phyloP scores from a whole-genome alignment of 305 asterid genomes.

The Fraxinus xanthoxyloides region DNA sequence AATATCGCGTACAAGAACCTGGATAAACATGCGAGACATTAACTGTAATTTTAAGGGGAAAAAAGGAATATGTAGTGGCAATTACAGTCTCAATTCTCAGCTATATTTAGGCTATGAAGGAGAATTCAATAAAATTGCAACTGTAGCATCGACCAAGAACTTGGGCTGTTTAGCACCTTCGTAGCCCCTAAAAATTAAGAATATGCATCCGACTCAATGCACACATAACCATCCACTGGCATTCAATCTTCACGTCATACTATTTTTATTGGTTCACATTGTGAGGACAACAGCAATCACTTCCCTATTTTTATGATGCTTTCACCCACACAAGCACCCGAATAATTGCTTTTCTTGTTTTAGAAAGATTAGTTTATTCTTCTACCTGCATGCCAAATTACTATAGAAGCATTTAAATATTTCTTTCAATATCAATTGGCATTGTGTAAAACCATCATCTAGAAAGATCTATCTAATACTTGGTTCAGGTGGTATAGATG shows the following conservation, averaged over 20 bases:
- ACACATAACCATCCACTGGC: not conserved
- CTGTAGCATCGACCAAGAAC: not conserved
- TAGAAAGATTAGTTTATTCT: not conserved
- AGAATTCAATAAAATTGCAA: not conserved
- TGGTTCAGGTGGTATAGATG: not conserved
- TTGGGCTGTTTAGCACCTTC: not conserved
- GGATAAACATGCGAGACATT: conserved; percentile 16
- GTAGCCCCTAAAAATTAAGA: not conserved
- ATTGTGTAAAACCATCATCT: not conserved
- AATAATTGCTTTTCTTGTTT: not conserved
- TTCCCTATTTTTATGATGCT: not conserved
- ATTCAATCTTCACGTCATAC: not conserved
- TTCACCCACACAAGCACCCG: not conserved
- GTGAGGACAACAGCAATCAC: not conserved
- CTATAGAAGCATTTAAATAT: not conserved
- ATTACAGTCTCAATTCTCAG: not conserved
- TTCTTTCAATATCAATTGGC: not conserved
- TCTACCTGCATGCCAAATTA: not conserved
- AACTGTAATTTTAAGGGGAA: conserved; percentile 2
- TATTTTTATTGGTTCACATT: not conserved
- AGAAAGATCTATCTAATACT: not conserved
- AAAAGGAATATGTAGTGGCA: not conserved
- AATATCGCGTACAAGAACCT: conserved; percentile 89
- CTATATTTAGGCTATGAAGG: not conserved
- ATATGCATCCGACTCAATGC: not conserved